These are phyloP conservation scores for Durio zibethinus DNA, from an alignment of 345 rosid species.

Conservation along the genomic window DNA sequence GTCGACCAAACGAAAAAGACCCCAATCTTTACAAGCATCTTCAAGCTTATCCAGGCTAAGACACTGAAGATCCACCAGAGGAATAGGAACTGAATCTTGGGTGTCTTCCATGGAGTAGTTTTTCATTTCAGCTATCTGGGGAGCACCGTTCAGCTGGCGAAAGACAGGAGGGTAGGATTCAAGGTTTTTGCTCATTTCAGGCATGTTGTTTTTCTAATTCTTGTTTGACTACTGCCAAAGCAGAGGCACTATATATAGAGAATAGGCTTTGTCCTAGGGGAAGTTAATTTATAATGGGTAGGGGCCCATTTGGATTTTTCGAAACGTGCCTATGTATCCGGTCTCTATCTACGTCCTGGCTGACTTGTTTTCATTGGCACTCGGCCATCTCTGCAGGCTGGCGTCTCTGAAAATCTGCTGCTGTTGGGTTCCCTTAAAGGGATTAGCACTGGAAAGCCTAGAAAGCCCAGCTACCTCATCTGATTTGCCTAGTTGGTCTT, in stretches of 20 bases:
- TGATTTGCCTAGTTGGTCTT: too few relatives aligned
- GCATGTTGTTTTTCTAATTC: neutral
- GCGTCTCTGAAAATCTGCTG: too few relatives aligned
- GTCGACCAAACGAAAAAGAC: slow-evolving; percentile 62
- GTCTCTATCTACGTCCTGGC: neutral
- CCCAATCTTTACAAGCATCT: slow-evolving; percentile 63
- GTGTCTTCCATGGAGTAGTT: slow-evolving; percentile 6
- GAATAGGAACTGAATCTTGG: slow-evolving; percentile 36
- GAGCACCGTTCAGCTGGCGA: slow-evolving; percentile 19
- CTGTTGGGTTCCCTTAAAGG: too few relatives aligned
- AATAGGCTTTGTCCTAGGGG: neutral
- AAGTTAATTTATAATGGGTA: neutral
- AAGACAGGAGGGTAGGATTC: slow-evolving; percentile 54
- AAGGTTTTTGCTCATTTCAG: slow-evolving; percentile 22
- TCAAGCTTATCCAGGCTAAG: slow-evolving; percentile 35
- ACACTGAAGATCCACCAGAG: slow-evolving; percentile 45
- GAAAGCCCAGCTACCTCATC: too few relatives aligned
- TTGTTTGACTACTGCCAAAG: neutral
- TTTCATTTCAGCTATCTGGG: slow-evolving; percentile 12
- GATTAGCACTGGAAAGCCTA: too few relatives aligned
- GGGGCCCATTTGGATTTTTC: neutral
- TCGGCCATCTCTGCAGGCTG: neutral
- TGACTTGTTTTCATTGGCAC: neutral
- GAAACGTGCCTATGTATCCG: neutral
- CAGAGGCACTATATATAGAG: neutral